Percentiles rank a stretch among this genome's conserved stretches.
Evolutionary conservation across 352 stramenopile species (phyloP).

Genomic region (Achlya hypogyna): DNA sequence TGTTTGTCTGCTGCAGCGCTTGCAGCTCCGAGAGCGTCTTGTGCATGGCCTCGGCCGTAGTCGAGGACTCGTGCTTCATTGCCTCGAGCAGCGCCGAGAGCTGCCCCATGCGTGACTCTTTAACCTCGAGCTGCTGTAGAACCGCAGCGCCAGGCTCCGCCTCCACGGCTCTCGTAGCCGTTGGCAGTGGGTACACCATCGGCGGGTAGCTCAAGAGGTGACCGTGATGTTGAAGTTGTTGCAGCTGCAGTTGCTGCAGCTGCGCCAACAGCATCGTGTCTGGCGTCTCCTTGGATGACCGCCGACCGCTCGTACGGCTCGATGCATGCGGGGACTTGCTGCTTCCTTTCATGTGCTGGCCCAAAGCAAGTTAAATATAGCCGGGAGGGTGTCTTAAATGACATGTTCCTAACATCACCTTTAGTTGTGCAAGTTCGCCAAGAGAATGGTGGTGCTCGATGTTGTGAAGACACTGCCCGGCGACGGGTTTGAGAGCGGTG

Average conservation of each 20-base stretch:
- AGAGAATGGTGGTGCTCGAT: no score
- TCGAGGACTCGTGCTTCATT: constrained; percentile 1
- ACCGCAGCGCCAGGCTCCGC: neutral
- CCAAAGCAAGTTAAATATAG: no score
- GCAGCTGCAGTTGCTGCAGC: neutral
- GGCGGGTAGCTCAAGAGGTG: neutral
- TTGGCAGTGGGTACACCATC: neutral
- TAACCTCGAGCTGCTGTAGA: neutral
- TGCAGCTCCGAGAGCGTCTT: neutral
- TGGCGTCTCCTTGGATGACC: neutral
- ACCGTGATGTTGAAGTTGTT: neutral
- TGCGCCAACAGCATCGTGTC: neutral
- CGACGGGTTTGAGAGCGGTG: no score
- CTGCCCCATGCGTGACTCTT: constrained; percentile 3
- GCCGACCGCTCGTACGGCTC: neutral
- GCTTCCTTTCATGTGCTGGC: neutral
- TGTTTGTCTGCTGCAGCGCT: neutral
- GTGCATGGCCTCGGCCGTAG: constrained; percentile 4
- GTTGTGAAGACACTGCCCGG: no score
- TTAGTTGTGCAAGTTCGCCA: no score
- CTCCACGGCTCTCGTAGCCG: neutral
- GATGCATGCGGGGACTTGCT: neutral
- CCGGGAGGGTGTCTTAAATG: no score
- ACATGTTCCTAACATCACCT: no score
- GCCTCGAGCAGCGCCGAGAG: neutral